Conservation (phyloP, 352 stramenopile genomes). For the Sclerospora graminicola region DNA sequence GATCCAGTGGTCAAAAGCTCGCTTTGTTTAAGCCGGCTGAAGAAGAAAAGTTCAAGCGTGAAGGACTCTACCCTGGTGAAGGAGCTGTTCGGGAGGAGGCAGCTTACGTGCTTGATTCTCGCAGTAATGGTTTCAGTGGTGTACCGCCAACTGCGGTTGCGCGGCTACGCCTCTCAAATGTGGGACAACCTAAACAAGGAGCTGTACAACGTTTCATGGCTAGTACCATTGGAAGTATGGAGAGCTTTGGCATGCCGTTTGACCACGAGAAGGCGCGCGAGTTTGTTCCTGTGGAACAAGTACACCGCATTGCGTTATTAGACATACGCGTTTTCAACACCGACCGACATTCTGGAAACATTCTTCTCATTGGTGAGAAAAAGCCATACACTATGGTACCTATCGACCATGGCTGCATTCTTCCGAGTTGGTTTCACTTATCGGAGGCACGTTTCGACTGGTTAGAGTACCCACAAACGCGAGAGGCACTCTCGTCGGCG, state of each 20-base stretch:
- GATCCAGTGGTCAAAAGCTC: slow-evolving; percentile 58
- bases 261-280: slow-evolving; percentile 40
- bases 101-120: slow-evolving; percentile 64
- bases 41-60: slow-evolving; percentile 69
- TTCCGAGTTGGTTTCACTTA: slow-evolving; percentile 74
- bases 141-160: slow-evolving; percentile 67
- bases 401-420: slow-evolving; percentile 69
- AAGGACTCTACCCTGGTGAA: slow-evolving; percentile 55
- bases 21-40: slow-evolving; percentile 75
- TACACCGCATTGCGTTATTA: slow-evolving; percentile 75
- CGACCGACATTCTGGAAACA: slow-evolving; percentile 77
- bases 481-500: slow-evolving; percentile 35
- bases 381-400: slow-evolving; percentile 70
- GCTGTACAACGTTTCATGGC: slow-evolving; percentile 76
- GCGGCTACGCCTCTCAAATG: slow-evolving; percentile 37
- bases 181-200: slow-evolving; percentile 42
- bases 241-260: slow-evolving; percentile 74
- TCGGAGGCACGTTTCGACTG: slow-evolving; percentile 73
- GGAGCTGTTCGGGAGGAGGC: slow-evolving; percentile 67
- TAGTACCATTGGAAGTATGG: slow-evolving; percentile 66
- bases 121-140: slow-evolving; percentile 58
- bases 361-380: slow-evolving; percentile 65
- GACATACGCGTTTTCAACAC: slow-evolving; percentile 83
- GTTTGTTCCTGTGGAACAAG: slow-evolving; percentile 63
- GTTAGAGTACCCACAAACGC: slow-evolving; percentile 66